A percentile compares a stretch with the other conserved stretches of the same genome.
Conservation (phyloP, 768 basidiomycete genomes). For the Gautieria morchelliformis region DNA sequence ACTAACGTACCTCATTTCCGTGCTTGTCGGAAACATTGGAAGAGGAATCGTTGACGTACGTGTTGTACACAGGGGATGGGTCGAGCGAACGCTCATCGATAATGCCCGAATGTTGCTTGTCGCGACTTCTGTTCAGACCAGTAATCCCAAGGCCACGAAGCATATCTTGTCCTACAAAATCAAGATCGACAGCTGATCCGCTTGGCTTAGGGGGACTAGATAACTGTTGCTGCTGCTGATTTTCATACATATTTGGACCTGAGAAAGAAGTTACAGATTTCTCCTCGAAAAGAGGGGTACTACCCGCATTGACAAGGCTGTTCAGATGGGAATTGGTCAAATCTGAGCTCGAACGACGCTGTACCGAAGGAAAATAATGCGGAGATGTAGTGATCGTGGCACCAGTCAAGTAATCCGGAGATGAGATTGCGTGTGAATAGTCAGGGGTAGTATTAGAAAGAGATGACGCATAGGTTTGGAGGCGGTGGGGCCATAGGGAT, state of each 20-base stretch:
- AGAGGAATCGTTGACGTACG: slow-evolving; percentile 18
- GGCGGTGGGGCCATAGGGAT: not conserved
- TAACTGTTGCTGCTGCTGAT: slow-evolving; percentile 17
- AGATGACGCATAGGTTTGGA: not conserved
- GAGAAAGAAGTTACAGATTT: slow-evolving; percentile 17
- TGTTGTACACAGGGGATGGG: slow-evolving; percentile 16
- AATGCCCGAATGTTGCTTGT: not conserved
- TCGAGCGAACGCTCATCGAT: slow-evolving; percentile 1
- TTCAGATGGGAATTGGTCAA: slow-evolving; percentile 15
- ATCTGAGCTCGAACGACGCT: slow-evolving; percentile 2
- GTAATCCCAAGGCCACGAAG: slow-evolving; percentile 5
- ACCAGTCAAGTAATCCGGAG: slow-evolving; percentile 33
- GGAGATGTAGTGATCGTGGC: slow-evolving; percentile 24
- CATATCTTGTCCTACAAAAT: slow-evolving; percentile 1
- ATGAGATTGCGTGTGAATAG: slow-evolving; percentile 35
- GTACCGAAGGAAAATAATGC: slow-evolving; percentile 31
- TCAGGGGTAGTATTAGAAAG: slow-evolving; percentile 39
- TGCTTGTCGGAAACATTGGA: slow-evolving; percentile 22
- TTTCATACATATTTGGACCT: slow-evolving; percentile 42
- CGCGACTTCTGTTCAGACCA: slow-evolving; percentile 1
- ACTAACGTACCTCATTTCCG: slow-evolving; percentile 32
- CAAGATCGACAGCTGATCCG: slow-evolving; percentile 23
- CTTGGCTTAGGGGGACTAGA: slow-evolving; percentile 26
- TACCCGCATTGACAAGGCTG: slow-evolving; percentile 15
- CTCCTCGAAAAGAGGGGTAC: not conserved